phyloP scores from a whole-genome alignment of 495 filamentous ascomycete species.

The Tuber indicum region DNA sequence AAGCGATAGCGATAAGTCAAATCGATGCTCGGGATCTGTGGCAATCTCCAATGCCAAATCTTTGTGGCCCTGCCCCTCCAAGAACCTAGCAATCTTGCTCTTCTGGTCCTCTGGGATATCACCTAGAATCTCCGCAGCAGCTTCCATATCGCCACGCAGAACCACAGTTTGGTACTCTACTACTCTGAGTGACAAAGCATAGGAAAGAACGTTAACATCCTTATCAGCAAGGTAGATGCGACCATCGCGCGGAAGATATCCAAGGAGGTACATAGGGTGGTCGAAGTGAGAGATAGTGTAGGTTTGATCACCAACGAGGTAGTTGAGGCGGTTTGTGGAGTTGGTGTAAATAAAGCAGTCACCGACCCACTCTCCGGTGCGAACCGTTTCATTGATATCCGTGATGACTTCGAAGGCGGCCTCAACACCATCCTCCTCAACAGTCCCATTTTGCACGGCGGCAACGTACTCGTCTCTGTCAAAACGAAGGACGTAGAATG shows the following conservation, averaged over 20 bases:
- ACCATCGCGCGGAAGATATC: slow-evolving; percentile 89
- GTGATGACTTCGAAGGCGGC: slow-evolving; percentile 93
- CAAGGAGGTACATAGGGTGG: slow-evolving; percentile 85
- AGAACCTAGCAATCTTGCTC: slow-evolving; percentile 95
- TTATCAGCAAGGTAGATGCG: slow-evolving; percentile 92
- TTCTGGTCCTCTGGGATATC: slow-evolving; percentile 82
- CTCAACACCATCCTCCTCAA: slow-evolving; percentile 95
- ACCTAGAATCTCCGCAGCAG: slow-evolving; percentile 73
- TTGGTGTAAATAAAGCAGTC: slow-evolving; percentile 99
- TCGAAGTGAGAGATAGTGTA: slow-evolving; percentile 99
- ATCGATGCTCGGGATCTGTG: slow-evolving; percentile 92
- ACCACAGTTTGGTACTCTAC: slow-evolving; percentile 97
- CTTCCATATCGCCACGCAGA: slow-evolving; percentile 88
- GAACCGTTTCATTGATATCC: slow-evolving; percentile 88
- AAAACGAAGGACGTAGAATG: slow-evolving; percentile 88
- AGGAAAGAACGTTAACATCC: slow-evolving; percentile 85
- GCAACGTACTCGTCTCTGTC: slow-evolving; percentile 78
- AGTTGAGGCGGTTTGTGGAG: slow-evolving; percentile 92
- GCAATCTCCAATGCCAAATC: slow-evolving; percentile 93
- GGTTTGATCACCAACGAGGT: slow-evolving; percentile 94
- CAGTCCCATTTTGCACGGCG: slow-evolving; percentile 69
- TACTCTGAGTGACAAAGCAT: slow-evolving; percentile 84
- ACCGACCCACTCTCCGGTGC: slow-evolving; percentile 95
- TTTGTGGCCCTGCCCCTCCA: slow-evolving; percentile 95
- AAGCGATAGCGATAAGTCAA: slow-evolving; percentile 81